Conservation (phyloP, 768 basidiomycete genomes). For the Amanita rubescens region DNA sequence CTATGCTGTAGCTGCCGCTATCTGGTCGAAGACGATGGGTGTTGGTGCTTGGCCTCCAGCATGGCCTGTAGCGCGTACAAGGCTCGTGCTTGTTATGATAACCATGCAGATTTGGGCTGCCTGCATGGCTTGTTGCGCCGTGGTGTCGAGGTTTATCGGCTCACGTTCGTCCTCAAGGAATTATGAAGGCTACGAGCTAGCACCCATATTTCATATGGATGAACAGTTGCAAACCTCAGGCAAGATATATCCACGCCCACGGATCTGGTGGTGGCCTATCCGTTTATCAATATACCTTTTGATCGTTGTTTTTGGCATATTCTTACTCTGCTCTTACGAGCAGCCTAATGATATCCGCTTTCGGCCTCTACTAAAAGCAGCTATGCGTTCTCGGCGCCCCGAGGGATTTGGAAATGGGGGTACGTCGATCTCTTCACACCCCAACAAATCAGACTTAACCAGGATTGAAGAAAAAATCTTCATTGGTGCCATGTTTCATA, state of each 20-base stretch:
- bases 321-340: conserved; percentile 14
- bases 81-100: conserved; percentile 8
- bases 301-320: conserved; percentile 1
- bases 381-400: conserved; percentile 13
- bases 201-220: neutral
- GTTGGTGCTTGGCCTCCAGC: conserved; percentile 8
- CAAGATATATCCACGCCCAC: neutral
- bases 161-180: neutral
- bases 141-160: neutral
- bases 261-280: conserved; percentile 4
- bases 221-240: neutral
- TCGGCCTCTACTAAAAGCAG: conserved; percentile 14
- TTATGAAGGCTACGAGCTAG: neutral
- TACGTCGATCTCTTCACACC: neutral
- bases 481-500: neutral
- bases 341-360: conserved; percentile 19
- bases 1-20: neutral
- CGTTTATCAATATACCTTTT: conserved; percentile 2
- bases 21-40: conserved; percentile 6
- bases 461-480: neutral
- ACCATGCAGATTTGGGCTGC: conserved; percentile 6
- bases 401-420: conserved; percentile 17
- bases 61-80: conserved; percentile 9
- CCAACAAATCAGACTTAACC: neutral
- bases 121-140: conserved; percentile 3